phyloP scores from a whole-genome alignment of 2,329 filamentous ascomycete genomes.

The Aspergillus piperis region DNA sequence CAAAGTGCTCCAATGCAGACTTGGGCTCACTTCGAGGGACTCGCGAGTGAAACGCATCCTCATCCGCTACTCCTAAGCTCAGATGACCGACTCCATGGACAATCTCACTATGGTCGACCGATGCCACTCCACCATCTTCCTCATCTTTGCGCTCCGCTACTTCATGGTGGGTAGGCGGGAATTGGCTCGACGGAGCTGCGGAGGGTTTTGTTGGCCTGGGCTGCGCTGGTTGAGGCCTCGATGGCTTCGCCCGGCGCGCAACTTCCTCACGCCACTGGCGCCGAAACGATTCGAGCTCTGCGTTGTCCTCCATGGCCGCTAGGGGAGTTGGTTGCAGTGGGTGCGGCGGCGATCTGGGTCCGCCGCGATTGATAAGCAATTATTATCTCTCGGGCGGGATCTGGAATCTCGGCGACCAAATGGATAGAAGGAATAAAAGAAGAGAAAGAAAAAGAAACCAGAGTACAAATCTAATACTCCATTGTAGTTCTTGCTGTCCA shows the following conservation, averaged over 20 bases:
- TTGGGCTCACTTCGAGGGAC: conserved; percentile 54
- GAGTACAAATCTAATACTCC: background rate
- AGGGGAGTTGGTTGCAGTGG: conserved; percentile 24
- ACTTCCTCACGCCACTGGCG: conserved; percentile 85
- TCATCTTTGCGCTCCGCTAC: conserved; percentile 42
- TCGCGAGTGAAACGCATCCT: conserved; percentile 41
- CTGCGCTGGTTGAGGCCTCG: conserved; percentile 16
- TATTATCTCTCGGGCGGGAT: conserved; percentile 9
- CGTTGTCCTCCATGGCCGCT: conserved; percentile 50
- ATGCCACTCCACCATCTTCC: conserved; percentile 30
- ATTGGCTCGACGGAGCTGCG: conserved; percentile 28
- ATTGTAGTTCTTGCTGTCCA: background rate
- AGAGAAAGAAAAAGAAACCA: background rate
- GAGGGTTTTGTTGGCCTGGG: conserved; percentile 18
- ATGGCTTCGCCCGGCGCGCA: conserved; percentile 47
- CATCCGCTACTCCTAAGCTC: conserved; percentile 36
- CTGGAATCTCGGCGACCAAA: background rate
- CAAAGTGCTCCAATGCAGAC: conserved; percentile 89
- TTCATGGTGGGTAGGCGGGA: conserved; percentile 44
- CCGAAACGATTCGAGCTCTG: conserved; percentile 84
- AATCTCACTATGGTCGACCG: conserved; percentile 33
- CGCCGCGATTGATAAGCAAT: conserved; percentile 25
- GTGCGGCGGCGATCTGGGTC: conserved; percentile 17
- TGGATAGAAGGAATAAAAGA: background rate
- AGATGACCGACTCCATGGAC: conserved; percentile 39